A percentile compares a stretch with the other conserved stretches of the same genome.
These are phyloP conservation scores for Aspergillus egyptiacus DNA, from an alignment of 495 filamentous ascomycete genomes.

Conservation along the genomic window DNA sequence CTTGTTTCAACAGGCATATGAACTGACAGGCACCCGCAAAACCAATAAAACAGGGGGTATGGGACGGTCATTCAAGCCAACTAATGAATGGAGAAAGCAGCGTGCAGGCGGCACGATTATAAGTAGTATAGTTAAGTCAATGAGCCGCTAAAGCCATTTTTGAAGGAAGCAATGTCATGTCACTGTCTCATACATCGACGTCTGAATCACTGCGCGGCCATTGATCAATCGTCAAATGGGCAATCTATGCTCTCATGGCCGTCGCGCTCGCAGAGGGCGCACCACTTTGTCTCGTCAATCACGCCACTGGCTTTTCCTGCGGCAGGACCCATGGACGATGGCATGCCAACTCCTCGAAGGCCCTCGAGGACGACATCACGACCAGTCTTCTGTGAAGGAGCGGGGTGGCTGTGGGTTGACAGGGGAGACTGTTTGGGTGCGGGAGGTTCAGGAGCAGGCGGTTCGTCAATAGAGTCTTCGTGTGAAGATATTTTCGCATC, in stretches of 20 bases:
- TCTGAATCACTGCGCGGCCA: not conserved
- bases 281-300: constrained; percentile 87
- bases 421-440: constrained; percentile 13
- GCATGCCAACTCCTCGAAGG: constrained; percentile 51
- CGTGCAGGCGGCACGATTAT: constrained; percentile 9
- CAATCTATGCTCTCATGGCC: constrained; percentile 95
- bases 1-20: constrained; percentile 7
- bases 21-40: not conserved
- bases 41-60: constrained; percentile 4
- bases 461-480: constrained; percentile 13
- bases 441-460: constrained; percentile 19
- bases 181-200: constrained; percentile 12
- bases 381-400: constrained; percentile 33
- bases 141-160: constrained; percentile 8
- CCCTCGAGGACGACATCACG: constrained; percentile 57
- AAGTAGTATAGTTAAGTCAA: constrained; percentile 13
- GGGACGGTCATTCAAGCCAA: constrained; percentile 5
- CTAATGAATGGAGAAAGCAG: constrained; percentile 4
- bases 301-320: constrained; percentile 76
- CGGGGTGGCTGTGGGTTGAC: constrained; percentile 15
- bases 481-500: constrained; percentile 13
- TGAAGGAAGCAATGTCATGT: constrained; percentile 14
- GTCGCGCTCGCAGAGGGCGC: constrained; percentile 91
- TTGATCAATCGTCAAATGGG: constrained; percentile 78
- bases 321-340: constrained; percentile 42